These are phyloP conservation scores for Alternaria angustiovoidea DNA, from an alignment of 2,329 filamentous ascomycete genomes.

Conservation along the genomic window DNA sequence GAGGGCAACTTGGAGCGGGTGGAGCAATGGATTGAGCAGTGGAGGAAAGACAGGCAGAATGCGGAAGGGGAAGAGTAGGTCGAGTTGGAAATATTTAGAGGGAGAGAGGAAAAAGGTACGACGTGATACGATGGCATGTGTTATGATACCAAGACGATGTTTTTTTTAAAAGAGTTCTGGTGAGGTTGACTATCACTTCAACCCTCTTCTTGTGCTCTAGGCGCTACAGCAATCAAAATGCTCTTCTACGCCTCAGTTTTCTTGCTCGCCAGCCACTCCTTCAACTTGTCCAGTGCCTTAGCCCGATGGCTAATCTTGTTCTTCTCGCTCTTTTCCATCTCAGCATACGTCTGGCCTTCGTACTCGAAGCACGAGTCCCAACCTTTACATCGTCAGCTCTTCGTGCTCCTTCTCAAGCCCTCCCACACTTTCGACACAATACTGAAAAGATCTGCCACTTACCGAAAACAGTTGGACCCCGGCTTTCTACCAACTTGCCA, in stretches of 20 bases:
- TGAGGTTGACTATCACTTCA: not conserved
- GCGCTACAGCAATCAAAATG: not conserved
- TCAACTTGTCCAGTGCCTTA: slow-evolving; percentile 86
- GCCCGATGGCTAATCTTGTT: slow-evolving; percentile 93
- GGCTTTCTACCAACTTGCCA: slow-evolving; percentile 82
- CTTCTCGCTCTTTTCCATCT: slow-evolving; percentile 89
- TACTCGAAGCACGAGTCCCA: slow-evolving; percentile 99
- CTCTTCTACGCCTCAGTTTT: slow-evolving; percentile 33
- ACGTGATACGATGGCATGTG: not conserved
- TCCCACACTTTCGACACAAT: not conserved
- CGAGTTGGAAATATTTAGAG: not conserved
- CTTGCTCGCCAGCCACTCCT: slow-evolving; percentile 73
- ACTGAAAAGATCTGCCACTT: slow-evolving; percentile 43
- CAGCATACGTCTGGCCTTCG: slow-evolving; percentile 85
- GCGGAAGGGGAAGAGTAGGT: slow-evolving; percentile 36
- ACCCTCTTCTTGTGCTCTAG: not conserved
- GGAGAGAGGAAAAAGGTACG: not conserved
- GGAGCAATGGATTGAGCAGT: slow-evolving; percentile 80
- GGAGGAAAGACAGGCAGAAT: slow-evolving; percentile 71
- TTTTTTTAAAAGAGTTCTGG: not conserved
- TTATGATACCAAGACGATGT: slow-evolving; percentile 8
- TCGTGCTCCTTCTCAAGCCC: not conserved
- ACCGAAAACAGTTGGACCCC: slow-evolving; percentile 86
- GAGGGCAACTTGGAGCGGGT: slow-evolving; percentile 88
- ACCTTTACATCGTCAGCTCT: slow-evolving; percentile 60